Base-by-base conservation (phyloP, 768 basidiomycete genomes). In the Lactifluus piperatus region DNA sequence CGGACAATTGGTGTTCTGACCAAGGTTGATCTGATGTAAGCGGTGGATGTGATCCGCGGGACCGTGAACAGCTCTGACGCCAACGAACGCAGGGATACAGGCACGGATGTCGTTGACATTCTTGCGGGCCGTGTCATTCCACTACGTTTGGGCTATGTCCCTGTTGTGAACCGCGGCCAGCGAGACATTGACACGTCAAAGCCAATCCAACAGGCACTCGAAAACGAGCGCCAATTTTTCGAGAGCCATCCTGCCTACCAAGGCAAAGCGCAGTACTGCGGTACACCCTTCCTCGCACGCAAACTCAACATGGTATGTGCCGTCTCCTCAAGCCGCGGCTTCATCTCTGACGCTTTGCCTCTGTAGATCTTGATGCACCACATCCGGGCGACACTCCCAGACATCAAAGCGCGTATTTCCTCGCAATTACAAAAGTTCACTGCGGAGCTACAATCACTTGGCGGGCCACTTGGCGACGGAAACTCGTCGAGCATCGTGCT, bases 41-140 rank as follows among this genome's bases (percentile, higher is more conserved):
- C 52, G 43, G 4, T 52, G 58, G 46, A 49, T 22, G 30, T 6
- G 20, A 41, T 57, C 7, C 56, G 54, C 69, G 29, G 69, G 29
- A n/a, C 29, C 14, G 22, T 18, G 22, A 34, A 9, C 29, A 7
- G 46, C 29, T 54, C 39, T 64, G 52, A 59, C 62, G n/a, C 46
- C n/a, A 37, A 24, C n/a, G 36, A 36, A 58, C 56, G n/a, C 59
- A 95, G 92, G 92, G 95, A 99, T 76, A 81, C 80, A 68, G 97
- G 97, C 55, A 98, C 95, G 6, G 95, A 99, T 71, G 97, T 99
- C 36, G 94, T 99, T 29, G 97, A 99, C 72, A 98, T 99, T 70
- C 83, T 99, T 49, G 97, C 97, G 4, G 95, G 97, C 9, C 85
- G 97, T 51, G 84, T 99, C 65, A 97, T 98, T 68, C 97, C 95